phyloP scores from a whole-genome alignment of 306 rosid species.

The Adenanthera pavonina region DNA sequence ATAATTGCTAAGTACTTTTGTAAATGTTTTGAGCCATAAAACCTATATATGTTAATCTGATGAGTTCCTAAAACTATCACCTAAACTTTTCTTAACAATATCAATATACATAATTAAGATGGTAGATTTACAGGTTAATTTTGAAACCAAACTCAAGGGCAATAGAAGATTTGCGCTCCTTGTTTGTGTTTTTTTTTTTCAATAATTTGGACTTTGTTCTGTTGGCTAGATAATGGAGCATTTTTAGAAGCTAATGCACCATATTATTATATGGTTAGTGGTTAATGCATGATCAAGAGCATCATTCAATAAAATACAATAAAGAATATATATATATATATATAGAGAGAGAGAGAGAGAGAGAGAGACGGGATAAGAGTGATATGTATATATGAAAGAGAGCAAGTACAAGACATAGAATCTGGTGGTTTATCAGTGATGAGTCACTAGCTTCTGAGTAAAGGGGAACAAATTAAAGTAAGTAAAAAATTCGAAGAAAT shows the following conservation, averaged over 20 bases:
- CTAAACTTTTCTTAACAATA: no score
- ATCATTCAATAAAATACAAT: conserved; percentile 23
- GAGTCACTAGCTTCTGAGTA: neutral
- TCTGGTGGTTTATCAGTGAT: conserved; percentile 34
- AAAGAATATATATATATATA: neutral
- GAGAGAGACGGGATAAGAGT: conserved; percentile 22
- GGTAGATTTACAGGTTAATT: neutral
- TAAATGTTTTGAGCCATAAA: no score
- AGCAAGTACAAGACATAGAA: conserved; percentile 37
- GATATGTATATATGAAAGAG: neutral
- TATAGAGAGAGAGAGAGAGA: no score
- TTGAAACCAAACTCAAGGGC: neutral
- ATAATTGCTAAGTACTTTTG: no score
- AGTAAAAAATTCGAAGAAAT: conserved; percentile 42
- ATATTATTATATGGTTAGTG: conserved; percentile 27
- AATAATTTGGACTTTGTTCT: neutral
- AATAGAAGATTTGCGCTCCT: neutral
- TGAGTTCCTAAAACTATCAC: no score
- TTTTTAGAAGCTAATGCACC: conserved; percentile 30
- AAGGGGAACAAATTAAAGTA: conserved; percentile 23
- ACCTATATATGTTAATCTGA: no score
- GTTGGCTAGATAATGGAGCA: conserved; percentile 13
- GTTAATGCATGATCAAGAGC: conserved; percentile 36
- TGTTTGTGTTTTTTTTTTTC: neutral
- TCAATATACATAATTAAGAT: no score